Evolutionary conservation across 352 stramenopile genomes (phyloP), one percentile per base, ranked within the genome.

Genomic region (Phytopythium montanum): DNA sequence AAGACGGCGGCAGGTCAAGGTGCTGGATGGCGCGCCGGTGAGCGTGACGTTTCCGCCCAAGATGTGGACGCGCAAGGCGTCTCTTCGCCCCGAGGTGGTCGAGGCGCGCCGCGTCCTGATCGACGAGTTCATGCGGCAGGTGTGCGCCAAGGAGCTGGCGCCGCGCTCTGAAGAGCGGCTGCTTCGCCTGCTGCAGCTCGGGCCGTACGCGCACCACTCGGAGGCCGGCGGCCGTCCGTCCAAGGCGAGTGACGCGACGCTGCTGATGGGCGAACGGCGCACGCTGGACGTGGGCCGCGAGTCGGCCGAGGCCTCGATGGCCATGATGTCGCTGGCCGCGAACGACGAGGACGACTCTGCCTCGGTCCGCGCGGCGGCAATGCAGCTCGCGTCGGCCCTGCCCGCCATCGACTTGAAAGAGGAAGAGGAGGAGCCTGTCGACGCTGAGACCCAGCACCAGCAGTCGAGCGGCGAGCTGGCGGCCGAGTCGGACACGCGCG

Each of bases 41-140:
- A 25, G 51, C 3, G 62, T 67, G 26, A 61, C 73, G 51, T 73
- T 93, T 64, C 71, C 71, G 23, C 81, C 77, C 19, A 73, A 72
- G 55, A 74, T 80, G 52, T 79, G 71, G 83, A 80, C 75, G 33
- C 76, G 74, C 34, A 81, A 79, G 48, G 66, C 67, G 3, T 81
- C 79, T 31, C 33, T 91, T 7, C 64, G 72, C 14, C 66, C 77
- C 2, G 83, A 88, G 31, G 73, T 83, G 9, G 70, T 93, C 12
- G 81, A 92, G 50, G 73, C 69, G 18, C 66, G 83, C 26, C 81
- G 90, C 75, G 83, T 92, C 6, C 39, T 90, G 71, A 57, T 90
- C 8, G 87, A 91, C 50, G 79, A 93, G 50, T 91, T 74, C 54
- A 90, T 93, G 76, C 71, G 79, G 29, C 69, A 84, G 36, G 59